Evolutionary conservation across 2,329 filamentous ascomycete genomes (phyloP), one percentile per base, ranked within the genome.

Genomic region (Achaetomium macrosporum): DNA sequence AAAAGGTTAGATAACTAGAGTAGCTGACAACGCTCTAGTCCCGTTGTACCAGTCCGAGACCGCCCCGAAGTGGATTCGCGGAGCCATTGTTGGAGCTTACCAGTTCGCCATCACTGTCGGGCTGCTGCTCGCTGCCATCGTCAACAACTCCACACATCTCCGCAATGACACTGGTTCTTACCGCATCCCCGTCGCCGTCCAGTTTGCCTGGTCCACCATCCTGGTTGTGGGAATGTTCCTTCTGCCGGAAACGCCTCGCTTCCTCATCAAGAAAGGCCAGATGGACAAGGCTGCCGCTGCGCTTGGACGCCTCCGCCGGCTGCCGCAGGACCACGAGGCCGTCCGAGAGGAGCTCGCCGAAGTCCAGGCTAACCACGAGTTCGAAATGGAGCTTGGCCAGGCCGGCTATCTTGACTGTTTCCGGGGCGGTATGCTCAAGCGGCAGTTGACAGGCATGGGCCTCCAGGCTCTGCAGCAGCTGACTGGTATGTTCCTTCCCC

Each of bases 211-310:
- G 84, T 80, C 85, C 6, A 66, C 88, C 20, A 76, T 89, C 56
- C 76, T 90, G 19, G 78, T 83, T 51, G 42, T 59, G 39, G 86
- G 86, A 50, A 81, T 90, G 73, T 55, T 85, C 29, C 55, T 88
- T 49, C 76, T 90, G 1, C 87, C 87, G 8, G 87, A 90, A 65
- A 88, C 86, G 0, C 86, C 87, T 2, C 80, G 87, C 19, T 90
- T 75, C 66, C 72, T 86, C 15, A 82, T 90, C 69, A 87, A 83
- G 68, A 72, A 72, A 45, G 78, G 77, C 51, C 70, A 74, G 35
- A 66, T 70, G 31, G 78, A 81, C 2, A 68, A 74, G 47, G 84
- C 84, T 1, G 77, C 80, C 5, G 69, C 65, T n/a, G 68, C 83
- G 3, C 75, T 90, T 1, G 72, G 76, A 42, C 74, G 69, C 42